phyloP scores from a whole-genome alignment of 1,284 basidiomycete genomes.

The Kwoniella shivajii region DNA sequence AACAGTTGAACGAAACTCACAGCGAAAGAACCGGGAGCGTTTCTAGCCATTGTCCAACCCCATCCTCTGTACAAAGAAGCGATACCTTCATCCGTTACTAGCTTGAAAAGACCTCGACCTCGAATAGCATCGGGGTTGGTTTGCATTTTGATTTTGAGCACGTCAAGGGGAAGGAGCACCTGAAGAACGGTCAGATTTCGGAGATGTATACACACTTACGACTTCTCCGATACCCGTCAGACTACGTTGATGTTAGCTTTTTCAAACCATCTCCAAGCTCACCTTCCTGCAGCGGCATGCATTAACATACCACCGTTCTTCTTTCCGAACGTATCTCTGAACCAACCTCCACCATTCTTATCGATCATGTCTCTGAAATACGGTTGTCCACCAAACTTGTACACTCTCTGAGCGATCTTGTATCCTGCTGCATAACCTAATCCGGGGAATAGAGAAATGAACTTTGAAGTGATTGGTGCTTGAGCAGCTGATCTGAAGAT shows the following conservation, averaged over 20 bases:
- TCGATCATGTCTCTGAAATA: slow-evolving; percentile 93
- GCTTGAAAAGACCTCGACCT: slow-evolving; percentile 83
- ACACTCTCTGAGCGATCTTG: slow-evolving; percentile 89
- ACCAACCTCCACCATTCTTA: slow-evolving; percentile 71
- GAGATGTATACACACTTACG: slow-evolving; percentile 58
- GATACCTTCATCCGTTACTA: slow-evolving; percentile 86
- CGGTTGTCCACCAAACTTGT: slow-evolving; percentile 99
- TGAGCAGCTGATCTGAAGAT: slow-evolving; percentile 84
- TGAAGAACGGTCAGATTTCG: neutral
- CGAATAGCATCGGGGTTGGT: slow-evolving; percentile 96
- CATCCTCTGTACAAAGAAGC: slow-evolving; percentile 91
- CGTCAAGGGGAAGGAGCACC: slow-evolving; percentile 90
- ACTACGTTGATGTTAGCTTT: slow-evolving; percentile 53
- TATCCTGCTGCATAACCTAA: slow-evolving; percentile 98
- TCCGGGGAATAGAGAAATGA: slow-evolving; percentile 93
- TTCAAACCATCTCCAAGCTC: slow-evolving; percentile 32
- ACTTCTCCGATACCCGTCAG: slow-evolving; percentile 97
- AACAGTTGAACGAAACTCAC: slow-evolving; percentile 61
- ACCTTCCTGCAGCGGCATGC: slow-evolving; percentile 92
- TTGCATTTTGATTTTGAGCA: slow-evolving; percentile 97
- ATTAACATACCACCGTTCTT: slow-evolving; percentile 94
- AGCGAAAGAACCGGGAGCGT: slow-evolving; percentile 94
- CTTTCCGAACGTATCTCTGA: slow-evolving; percentile 87
- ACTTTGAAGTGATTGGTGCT: slow-evolving; percentile 69
- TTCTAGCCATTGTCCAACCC: slow-evolving; percentile 98